Percentiles rank a stretch among this genome's conserved stretches.
phyloP scores from a whole-genome alignment of 345 rosid species.

The Noccaea caerulescens region DNA sequence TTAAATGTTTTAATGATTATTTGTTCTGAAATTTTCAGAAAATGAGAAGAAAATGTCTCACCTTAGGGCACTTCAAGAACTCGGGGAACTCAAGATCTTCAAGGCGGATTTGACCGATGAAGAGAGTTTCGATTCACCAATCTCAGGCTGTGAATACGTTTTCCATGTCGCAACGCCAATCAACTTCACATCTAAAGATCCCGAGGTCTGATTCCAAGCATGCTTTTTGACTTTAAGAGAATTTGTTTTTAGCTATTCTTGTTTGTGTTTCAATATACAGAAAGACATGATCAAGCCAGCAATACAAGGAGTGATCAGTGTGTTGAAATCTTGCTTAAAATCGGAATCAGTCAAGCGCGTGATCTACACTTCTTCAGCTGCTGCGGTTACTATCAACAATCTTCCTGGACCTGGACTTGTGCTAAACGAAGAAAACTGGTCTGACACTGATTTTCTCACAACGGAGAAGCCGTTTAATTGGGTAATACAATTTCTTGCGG shows the following conservation, averaged over 20 bases:
- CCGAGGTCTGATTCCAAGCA: conserved; percentile 59
- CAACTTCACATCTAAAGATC: conserved; percentile 78
- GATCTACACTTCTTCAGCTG: conserved; percentile 90
- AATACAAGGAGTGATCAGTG: conserved; percentile 75
- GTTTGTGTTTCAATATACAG: conserved; percentile 41
- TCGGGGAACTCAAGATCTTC: conserved; percentile 71
- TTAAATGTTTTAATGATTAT: conserved; percentile 16
- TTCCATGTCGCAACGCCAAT: conserved; percentile 96
- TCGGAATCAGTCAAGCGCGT: conserved; percentile 74
- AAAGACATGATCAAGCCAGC: conserved; percentile 95
- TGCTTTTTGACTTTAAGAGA: background rate
- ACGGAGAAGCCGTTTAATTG: conserved; percentile 79
- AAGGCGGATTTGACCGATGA: conserved; percentile 73
- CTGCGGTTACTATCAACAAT: conserved; percentile 69
- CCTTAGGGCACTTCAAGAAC: conserved; percentile 53
- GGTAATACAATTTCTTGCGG: conserved; percentile 52
- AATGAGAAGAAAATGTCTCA: conserved; percentile 66
- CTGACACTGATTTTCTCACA: conserved; percentile 67
- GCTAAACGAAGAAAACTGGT: conserved; percentile 74
- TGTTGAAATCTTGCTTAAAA: conserved; percentile 67
- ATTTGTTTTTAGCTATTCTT: background rate
- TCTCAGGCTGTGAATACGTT: conserved; percentile 66
- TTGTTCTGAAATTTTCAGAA: conserved; percentile 45
- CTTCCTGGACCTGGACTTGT: conserved; percentile 64
- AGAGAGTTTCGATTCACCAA: conserved; percentile 61